Evolutionary conservation across 2,329 filamentous ascomycete genomes (phyloP).

Genomic region (Botrytis squamosa): DNA sequence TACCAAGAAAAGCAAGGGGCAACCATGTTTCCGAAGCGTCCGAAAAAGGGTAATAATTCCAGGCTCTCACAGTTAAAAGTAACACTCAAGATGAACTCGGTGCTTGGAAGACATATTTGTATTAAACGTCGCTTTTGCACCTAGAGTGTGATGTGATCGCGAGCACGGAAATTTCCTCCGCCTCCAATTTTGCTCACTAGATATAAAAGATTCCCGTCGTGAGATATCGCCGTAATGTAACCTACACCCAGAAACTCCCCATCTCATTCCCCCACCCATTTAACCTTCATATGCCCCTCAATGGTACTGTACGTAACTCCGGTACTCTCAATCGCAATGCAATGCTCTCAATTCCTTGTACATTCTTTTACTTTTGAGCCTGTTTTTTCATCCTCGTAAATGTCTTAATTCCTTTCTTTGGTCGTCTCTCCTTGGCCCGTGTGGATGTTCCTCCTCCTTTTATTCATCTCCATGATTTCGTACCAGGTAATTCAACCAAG

Average conservation of each 20-base stretch:
- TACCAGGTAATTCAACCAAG: neutral
- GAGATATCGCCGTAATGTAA: neutral
- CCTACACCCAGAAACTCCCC: neutral
- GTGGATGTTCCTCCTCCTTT: neutral
- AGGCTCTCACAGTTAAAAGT: neutral
- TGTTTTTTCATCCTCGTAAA: too few species aligned
- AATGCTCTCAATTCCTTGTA: neutral
- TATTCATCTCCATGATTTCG: neutral
- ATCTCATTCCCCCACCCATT: neutral
- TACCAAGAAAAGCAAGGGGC: neutral
- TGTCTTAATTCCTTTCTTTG: neutral
- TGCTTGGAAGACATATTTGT: neutral
- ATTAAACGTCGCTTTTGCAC: neutral
- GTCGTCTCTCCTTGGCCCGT: neutral
- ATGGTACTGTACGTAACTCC: neutral
- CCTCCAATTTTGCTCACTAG: neutral
- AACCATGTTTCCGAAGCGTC: neutral
- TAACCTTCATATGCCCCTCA: neutral
- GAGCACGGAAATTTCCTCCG: neutral
- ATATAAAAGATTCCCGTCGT: neutral
- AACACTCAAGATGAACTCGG: neutral
- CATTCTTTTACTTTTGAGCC: neutral
- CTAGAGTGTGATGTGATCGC: neutral
- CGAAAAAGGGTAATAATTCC: neutral
- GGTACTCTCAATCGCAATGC: neutral